Evolutionary conservation across 306 rosid genomes (phyloP).

Genomic region (Adenanthera pavonina): DNA sequence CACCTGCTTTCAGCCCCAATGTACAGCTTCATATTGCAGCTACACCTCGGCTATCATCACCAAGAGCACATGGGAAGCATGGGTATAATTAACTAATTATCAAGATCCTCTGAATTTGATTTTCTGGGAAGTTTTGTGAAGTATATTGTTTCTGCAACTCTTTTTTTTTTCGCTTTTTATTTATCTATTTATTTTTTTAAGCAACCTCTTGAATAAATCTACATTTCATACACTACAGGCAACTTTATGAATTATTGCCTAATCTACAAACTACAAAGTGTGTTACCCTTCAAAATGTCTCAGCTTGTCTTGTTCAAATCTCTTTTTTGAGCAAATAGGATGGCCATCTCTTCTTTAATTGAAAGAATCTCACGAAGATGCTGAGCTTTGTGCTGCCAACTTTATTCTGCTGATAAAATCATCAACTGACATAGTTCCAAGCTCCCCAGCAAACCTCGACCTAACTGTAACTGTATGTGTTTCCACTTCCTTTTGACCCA

Average conservation of each 20-base stretch:
- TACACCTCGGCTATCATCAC: background rate
- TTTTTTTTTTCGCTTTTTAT: background rate
- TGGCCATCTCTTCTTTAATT: background rate
- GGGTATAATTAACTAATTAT: background rate
- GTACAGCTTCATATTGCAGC: conserved; percentile 7
- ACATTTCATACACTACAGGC: background rate
- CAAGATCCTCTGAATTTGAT: too few species aligned
- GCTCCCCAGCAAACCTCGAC: conserved; percentile 86
- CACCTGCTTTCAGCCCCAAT: background rate
- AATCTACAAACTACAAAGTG: conserved; percentile 31
- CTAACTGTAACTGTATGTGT: conserved; percentile 74
- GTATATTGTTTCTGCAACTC: too few species aligned
- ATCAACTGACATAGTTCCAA: conserved; percentile 78
- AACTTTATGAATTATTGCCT: background rate
- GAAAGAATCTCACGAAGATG: conserved; percentile 52
- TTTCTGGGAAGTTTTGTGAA: too few species aligned
- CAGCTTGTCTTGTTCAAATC: conserved; percentile 21
- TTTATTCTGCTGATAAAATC: conserved; percentile 76
- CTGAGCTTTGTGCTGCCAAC: conserved; percentile 56
- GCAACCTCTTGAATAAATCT: background rate
- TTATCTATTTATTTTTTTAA: too few species aligned
- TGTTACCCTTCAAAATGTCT: conserved; percentile 3
- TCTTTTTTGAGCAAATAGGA: conserved; percentile 15
- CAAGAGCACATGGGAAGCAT: background rate
- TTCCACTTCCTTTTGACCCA: conserved; percentile 89